phyloP scores from a whole-genome alignment of 148 eudicot species.

The Rhododendron kiyosumense region DNA sequence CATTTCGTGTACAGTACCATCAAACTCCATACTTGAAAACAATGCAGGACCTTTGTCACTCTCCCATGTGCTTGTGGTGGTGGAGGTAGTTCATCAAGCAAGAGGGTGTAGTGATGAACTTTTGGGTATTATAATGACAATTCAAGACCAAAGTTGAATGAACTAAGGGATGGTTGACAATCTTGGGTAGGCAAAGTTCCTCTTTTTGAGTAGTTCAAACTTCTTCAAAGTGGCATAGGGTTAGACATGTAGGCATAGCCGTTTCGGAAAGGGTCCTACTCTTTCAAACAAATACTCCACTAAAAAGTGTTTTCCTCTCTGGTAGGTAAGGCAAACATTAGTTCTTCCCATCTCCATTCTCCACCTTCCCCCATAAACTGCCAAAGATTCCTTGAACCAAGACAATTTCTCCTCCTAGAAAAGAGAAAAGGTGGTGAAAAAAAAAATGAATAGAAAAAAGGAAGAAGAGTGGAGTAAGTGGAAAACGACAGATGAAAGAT shows the following conservation, averaged over 20 bases:
- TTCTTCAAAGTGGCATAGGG: neutral
- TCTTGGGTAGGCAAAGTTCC: neutral
- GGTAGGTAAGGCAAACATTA: neutral
- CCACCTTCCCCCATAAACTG: neutral
- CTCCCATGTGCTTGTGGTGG: neutral
- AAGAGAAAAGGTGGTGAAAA: neutral
- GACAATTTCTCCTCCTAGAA: neutral
- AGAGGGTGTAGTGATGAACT: neutral
- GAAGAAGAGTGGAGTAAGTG: neutral
- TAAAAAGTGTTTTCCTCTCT: neutral
- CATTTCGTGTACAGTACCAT: neutral
- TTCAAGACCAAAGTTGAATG: neutral
- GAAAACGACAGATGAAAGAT: neutral
- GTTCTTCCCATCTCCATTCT: neutral
- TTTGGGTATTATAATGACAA: slow-evolving; percentile 1
- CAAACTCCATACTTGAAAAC: neutral
- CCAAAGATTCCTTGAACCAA: slow-evolving; percentile 3
- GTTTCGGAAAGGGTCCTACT: neutral
- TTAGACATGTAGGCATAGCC: neutral
- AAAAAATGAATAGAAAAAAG: neutral
- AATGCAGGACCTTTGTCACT: neutral
- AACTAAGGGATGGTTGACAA: neutral
- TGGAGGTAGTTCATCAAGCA: neutral
- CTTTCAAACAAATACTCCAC: neutral
- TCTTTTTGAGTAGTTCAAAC: neutral